A percentile compares a stretch with the other conserved stretches of the same genome.
Conservation (phyloP, 2,329 filamentous ascomycete genomes). For the Trichoderma lentiforme region DNA sequence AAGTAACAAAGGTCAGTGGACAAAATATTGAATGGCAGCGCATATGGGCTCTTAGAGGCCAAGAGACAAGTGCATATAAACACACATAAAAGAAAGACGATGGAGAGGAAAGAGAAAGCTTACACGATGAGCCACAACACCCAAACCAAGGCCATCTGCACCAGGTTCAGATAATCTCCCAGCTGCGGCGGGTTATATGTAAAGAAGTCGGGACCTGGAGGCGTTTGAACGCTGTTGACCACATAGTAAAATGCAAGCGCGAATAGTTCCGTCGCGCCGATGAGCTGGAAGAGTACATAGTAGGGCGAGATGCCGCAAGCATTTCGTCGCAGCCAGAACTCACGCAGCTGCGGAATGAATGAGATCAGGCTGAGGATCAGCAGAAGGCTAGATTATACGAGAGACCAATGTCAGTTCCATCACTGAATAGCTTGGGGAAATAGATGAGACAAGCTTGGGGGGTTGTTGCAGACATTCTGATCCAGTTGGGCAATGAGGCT, state of each 20-base stretch:
- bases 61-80: not conserved
- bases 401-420: not conserved
- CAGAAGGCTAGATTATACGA: not conserved
- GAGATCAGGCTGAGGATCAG: not conserved
- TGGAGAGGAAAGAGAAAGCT: not conserved
- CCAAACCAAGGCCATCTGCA: not conserved
- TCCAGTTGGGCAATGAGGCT: not conserved
- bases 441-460: not conserved
- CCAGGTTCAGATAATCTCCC: not conserved
- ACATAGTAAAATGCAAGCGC: not conserved
- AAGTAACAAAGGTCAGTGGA: not conserved
- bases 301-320: not conserved
- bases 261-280: not conserved
- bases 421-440: not conserved
- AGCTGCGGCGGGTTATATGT: not conserved
- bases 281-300: not conserved
- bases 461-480: not conserved
- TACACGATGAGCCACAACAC: not conserved
- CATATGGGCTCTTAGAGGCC: not conserved
- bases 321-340: not conserved
- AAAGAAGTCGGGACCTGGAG: not conserved
- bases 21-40: not conserved
- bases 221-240: not conserved
- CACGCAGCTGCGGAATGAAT: not conserved
- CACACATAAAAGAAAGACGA: not conserved